Conservation (phyloP, 75 land plant species). For the Pinus taeda region DNA sequence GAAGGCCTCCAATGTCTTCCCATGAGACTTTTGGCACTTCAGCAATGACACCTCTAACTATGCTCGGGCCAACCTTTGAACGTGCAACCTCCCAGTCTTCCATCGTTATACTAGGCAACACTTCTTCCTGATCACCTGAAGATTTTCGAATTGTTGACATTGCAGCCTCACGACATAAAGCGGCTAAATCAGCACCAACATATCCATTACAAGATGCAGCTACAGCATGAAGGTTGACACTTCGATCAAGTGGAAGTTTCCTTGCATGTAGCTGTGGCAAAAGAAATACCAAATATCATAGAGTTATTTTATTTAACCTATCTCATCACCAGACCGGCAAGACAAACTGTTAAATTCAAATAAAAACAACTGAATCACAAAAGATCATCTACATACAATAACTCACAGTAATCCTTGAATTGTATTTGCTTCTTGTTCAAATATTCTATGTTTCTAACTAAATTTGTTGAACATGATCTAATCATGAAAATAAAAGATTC, state of each 20-base stretch:
- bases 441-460: no score
- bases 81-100: constrained; percentile 78
- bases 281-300: background rate
- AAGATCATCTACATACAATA: background rate
- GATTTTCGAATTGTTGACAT: constrained; percentile 45
- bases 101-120: constrained; percentile 32
- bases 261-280: constrained; percentile 69
- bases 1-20: constrained; percentile 92
- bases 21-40: constrained; percentile 84
- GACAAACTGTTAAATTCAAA: background rate
- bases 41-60: constrained; percentile 73
- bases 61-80: constrained; percentile 80
- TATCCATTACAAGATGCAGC: constrained; percentile 88
- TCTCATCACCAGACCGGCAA: background rate
- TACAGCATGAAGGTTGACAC: constrained; percentile 53
- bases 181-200: constrained; percentile 93
- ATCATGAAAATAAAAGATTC: no score
- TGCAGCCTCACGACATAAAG: constrained; percentile 83
- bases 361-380: background rate
- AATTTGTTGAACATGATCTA: no score
- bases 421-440: background rate
- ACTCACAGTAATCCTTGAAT: background rate
- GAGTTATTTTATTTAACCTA: background rate
- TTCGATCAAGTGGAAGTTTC: constrained; percentile 52
- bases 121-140: constrained; percentile 12